A percentile compares a stretch with the other conserved stretches of the same genome.
Evolutionary conservation across 371 early-diverging fungal genomes (phyloP).

Genomic region (Actinomortierella wolfii): DNA sequence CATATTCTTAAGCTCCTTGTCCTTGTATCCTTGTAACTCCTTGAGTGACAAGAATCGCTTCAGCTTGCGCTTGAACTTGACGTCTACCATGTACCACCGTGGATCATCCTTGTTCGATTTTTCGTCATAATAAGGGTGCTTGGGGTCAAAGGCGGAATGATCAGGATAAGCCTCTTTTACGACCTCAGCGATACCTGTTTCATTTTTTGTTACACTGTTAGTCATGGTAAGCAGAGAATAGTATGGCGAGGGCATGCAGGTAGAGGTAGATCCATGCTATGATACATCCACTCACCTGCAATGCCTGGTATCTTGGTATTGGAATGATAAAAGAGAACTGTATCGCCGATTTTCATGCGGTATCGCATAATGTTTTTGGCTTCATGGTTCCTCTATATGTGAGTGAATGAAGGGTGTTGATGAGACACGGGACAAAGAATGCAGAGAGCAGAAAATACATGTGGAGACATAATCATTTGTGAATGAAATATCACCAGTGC

Average conservation of each 20-base stretch:
- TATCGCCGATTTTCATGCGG: slow-evolving; percentile 65
- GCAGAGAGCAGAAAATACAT: no score
- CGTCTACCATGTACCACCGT: slow-evolving; percentile 78
- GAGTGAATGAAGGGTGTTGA: not conserved
- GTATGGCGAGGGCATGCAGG: no score
- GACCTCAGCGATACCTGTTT: slow-evolving; percentile 45
- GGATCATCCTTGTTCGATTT: slow-evolving; percentile 60
- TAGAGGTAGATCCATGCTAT: no score
- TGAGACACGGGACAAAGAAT: not conserved
- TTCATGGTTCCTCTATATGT: slow-evolving; percentile 61
- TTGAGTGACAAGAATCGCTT: slow-evolving; percentile 58
- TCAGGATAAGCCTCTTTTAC: slow-evolving; percentile 67
- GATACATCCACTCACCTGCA: slow-evolving; percentile 65
- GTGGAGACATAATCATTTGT: no score
- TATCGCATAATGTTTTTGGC: slow-evolving; percentile 72
- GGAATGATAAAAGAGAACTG: slow-evolving; percentile 72
- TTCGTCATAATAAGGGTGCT: slow-evolving; percentile 68
- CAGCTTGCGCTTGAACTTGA: slow-evolving; percentile 66
- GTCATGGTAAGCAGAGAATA: no score
- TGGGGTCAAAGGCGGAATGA: slow-evolving; percentile 63
- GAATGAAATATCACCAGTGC: no score
- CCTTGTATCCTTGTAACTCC: slow-evolving; percentile 54
- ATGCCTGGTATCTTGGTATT: slow-evolving; percentile 76
- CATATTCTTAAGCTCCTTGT: slow-evolving; percentile 57
- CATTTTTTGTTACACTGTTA: not conserved